Base-by-base conservation (phyloP, 2,329 filamentous ascomycete species). In the Calonectria pseudoturangicola region DNA sequence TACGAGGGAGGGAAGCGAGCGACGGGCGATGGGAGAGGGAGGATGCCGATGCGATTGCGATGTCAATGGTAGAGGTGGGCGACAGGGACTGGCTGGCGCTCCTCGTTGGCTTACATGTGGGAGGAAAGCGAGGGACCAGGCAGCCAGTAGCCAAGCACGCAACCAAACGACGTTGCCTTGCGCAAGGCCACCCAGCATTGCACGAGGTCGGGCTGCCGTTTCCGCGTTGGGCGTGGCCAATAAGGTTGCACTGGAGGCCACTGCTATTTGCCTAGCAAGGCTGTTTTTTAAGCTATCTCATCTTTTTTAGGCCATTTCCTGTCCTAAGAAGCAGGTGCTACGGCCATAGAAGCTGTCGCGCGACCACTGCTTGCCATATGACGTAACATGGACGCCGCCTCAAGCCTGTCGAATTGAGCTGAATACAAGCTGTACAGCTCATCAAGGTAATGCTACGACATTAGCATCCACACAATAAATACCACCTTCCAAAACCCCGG, bases 101-200 rank as follows among this genome's bases (percentile, higher is more conserved):
- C 41, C 47, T 30, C 47, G 58, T 63, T 63, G 58, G 58, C 41
- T 63, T 63, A 47, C 58, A 47, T 63, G 58, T 47, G 64, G 64
- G 30, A 33, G 25, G 54, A 60, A 33, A 47, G 58, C 15, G 41
- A 9, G 41, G 21, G 47, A 67, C 27, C 50, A 67, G 65, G 65
- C 65, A 67, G 65, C 65, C 50, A 51, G 36, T n/a, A 50, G 64
- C 48, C 47, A 51, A 67, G 65, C 65, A 58, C 50, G 65, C 65
- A 63, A 63, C 58, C 39, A 30, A 60, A 60, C 58, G 25, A 33
- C 41, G 28, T 47, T 63, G 39, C 41, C 58, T 45, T 45, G 36
- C 21, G 41, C 41, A 13, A 41, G 54, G 33, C 25, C 28, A 47
- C 25, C 33, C 33, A 58, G 33, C 58, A 30, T 21, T 33, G 27